phyloP scores from a whole-genome alignment of 116 monocot species.

The Cymodocea nodosa region DNA sequence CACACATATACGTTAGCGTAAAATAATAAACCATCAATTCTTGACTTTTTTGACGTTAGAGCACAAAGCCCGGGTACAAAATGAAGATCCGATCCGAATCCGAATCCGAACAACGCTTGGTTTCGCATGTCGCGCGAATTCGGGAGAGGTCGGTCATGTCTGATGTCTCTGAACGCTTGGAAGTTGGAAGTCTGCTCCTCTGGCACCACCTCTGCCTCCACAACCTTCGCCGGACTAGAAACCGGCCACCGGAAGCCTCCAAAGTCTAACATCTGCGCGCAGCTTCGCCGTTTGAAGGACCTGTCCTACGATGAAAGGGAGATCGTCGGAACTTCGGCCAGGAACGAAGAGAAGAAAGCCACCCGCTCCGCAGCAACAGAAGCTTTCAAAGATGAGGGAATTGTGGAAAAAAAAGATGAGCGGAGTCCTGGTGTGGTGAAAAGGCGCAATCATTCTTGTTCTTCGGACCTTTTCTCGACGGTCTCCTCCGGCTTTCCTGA shows the following conservation, averaged over 20 bases:
- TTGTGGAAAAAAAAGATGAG: neutral
- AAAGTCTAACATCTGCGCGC: conserved; percentile 64
- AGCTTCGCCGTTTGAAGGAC: conserved; percentile 66
- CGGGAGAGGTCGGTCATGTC: neutral
- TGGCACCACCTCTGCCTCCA: neutral
- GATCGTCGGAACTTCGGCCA: neutral
- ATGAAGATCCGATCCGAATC: neutral
- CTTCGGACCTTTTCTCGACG: conserved; percentile 5
- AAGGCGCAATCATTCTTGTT: neutral
- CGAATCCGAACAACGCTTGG: neutral
- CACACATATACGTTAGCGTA: too few relatives aligned
- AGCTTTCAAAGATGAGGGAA: neutral
- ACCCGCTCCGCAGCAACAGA: neutral
- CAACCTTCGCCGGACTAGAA: neutral
- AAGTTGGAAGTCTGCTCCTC: conserved; percentile 13
- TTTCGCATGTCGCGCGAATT: neutral
- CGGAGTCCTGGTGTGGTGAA: neutral
- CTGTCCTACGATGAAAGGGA: neutral
- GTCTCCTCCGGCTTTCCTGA: conserved; percentile 11
- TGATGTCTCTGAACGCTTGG: conserved; percentile 13
- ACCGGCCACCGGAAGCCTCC: conserved; percentile 44
- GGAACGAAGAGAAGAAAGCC: conserved; percentile 1
- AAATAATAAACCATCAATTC: too few relatives aligned
- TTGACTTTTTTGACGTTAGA: neutral
- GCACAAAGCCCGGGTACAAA: too few relatives aligned